These are phyloP conservation scores for Raffaelea albimanens DNA, from an alignment of 2,329 filamentous ascomycete species.

Conservation along the genomic window DNA sequence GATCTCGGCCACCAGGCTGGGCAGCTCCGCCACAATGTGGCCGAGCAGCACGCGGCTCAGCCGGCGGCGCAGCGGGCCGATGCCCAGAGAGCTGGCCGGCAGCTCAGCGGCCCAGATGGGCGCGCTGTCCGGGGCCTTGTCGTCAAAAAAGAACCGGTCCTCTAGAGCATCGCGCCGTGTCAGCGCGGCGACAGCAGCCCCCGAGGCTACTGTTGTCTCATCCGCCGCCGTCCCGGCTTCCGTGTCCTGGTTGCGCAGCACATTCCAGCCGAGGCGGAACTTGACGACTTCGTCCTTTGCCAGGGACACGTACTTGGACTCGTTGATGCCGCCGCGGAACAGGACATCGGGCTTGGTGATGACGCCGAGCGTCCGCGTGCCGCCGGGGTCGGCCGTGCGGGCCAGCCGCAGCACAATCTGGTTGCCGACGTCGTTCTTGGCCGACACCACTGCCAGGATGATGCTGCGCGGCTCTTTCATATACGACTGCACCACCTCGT, in stretches of 20 bases:
- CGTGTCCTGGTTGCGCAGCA: slow-evolving; percentile 36
- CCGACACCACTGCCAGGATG: slow-evolving; percentile 44
- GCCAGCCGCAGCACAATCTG: slow-evolving; percentile 40
- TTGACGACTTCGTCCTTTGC: slow-evolving; percentile 22
- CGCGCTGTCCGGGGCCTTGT: slow-evolving; percentile 7
- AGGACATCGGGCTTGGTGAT: slow-evolving; percentile 47
- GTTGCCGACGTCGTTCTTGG: slow-evolving; percentile 37
- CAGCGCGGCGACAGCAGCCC: too few species aligned
- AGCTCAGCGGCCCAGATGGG: slow-evolving; percentile 24
- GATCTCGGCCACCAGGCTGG: slow-evolving; percentile 19
- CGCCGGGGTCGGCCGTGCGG: slow-evolving; percentile 29
- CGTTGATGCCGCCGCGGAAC: slow-evolving; percentile 24
- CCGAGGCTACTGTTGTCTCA: too few species aligned
- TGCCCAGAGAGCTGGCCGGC: slow-evolving; percentile 29
- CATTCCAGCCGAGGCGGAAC: slow-evolving; percentile 40
- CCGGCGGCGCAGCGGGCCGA: slow-evolving; percentile 33
- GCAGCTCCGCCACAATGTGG: slow-evolving; percentile 36
- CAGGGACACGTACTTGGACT: slow-evolving; percentile 26
- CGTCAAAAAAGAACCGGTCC: slow-evolving; percentile 21
- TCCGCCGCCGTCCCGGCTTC: slow-evolving; percentile 18
- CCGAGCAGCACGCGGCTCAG: slow-evolving; percentile 39
- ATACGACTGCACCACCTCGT: slow-evolving; percentile 36
- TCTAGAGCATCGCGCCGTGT: slow-evolving; percentile 23
- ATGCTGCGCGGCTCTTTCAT: slow-evolving; percentile 50
- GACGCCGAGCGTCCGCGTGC: slow-evolving; percentile 42